Base-by-base conservation (phyloP, 2,329 filamentous ascomycete species). In the Amesomyces nigricolor region DNA sequence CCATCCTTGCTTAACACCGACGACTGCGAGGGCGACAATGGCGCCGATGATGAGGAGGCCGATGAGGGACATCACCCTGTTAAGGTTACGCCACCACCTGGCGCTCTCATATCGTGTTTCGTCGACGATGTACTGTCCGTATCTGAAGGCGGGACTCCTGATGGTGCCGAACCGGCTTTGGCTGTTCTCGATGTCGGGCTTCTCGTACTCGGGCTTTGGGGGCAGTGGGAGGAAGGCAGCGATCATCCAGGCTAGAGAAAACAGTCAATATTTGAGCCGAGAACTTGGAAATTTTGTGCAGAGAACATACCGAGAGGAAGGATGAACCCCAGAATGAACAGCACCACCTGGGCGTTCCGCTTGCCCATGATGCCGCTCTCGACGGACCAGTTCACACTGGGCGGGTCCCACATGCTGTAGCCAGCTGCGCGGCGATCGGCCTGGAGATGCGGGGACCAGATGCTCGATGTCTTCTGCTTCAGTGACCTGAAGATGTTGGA, bases 241-340 rank as follows among this genome's bases (percentile, higher is more conserved):
- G 60, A 90, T 75, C 73, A 92, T 88, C 89, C 89, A 95, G 53
- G 86, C 87, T 86, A 62, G 47, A 51, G 14, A 42, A 3, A 42
- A 10, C n/a, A 5, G 51, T 53, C 42, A 58, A 44, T 32, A 54
- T 16, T 26, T 48, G 9, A 2, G 14, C 4, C 9, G 8, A 11
- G 32, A 7, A 35, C 8, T 4, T 19, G 13, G 2, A 2, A 6
- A 16, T 1, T 2, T 2, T 37, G 51, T 52, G 5, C 50, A 14
- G 32, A 70, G 38, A 35, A 70, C 82, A 71, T 72, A 87, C 83
- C 77, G 58, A 90, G 78, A 5, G 89, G 90, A 65, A 90, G 82
- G 46, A 92, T 73, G 65, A 95, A 95, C 22, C 90, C 90, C 46
- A 86, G 42, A 53, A 85, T 82, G 71, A 95, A 95, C 47, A 89